Evolutionary conservation across 345 rosid species (phyloP), one percentile per base, ranked within the genome.

Genomic region (Syzygium grande): DNA sequence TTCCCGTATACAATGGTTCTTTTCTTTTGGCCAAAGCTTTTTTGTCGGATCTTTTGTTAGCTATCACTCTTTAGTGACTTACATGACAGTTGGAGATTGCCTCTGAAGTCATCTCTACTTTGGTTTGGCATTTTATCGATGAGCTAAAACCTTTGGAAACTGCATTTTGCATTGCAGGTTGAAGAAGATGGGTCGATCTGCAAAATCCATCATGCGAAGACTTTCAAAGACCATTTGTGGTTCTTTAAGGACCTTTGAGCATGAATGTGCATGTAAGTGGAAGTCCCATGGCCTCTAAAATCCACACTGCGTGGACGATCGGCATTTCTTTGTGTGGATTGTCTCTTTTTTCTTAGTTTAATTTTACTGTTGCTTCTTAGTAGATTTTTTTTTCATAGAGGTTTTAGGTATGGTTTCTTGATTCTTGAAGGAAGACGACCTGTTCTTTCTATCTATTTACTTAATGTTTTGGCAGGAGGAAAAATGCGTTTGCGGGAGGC

Each of bases 201-300:
- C 58, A 96, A 96, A 91, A 97, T 97, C 86, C 93, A 98, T 73
- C 99, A 93, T 7, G 98, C 92, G 5, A 98, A 97, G 92, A 94
- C 95, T 86, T 96, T 96, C 51, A 97, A 97, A 65, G 99, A 94
- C 89, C 97, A 96, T 91, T 80, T 96, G 90, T 93, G 94, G 65
- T 94, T 94, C 91, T 95, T 97, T 22, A 95, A 95, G 83, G 95
- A 94, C 83, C 97, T 96, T 29, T 96, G 89, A 94, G 77, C 77
- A 85, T 77, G 83, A 86, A 43, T 11, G 17, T 43, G 46, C 59
- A 55, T 54, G 25, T 54, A 19, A 54, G 58, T 54, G 23, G 23
- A 54, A 19, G 58, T 54, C 58, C 25, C 58, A 54, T 21, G 21
- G 54, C 54, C 15, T 73, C 11, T 9, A 73, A 38, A 38, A 2